A percentile compares a stretch with the other conserved stretches of the same genome.
Evolutionary conservation across 441 rosid genomes (phyloP).

Genomic region (Pelargonium exstipulatum): DNA sequence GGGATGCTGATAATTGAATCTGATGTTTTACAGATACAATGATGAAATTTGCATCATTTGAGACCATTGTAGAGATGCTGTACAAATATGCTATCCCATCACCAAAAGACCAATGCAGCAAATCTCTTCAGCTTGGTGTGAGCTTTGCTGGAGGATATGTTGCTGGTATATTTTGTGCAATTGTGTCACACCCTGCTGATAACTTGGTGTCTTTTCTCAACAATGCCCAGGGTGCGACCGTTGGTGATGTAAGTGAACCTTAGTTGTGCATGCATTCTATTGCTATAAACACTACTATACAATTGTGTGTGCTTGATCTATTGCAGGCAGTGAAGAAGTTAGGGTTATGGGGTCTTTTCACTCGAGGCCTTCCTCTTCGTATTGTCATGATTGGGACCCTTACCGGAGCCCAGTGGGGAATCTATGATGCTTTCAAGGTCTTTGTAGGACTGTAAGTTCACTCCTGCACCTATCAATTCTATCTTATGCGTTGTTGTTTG

Average conservation of each 20-base stretch:
- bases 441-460: conserved; percentile 83
- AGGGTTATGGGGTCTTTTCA: conserved; percentile 79
- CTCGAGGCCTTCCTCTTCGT: conserved; percentile 98
- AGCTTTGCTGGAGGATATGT: conserved; percentile 95
- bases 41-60: conserved; percentile 99
- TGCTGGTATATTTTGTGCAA: conserved; percentile 83
- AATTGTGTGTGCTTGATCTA: not conserved
- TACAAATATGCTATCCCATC: conserved; percentile 82
- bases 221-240: conserved; percentile 86
- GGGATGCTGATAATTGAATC: not conserved
- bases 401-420: conserved; percentile 98
- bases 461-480: not conserved
- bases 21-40: conserved; percentile 57
- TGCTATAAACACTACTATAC: not conserved
- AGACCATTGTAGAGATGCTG: conserved; percentile 87
- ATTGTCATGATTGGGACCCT: conserved; percentile 99
- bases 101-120: conserved; percentile 92
- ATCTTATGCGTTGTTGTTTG: not conserved
- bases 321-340: conserved; percentile 93
- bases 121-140: conserved; percentile 71
- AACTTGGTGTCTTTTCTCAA: conserved; percentile 95
- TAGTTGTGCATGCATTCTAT: not conserved
- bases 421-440: conserved; percentile 96
- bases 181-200: conserved; percentile 95
- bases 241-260: conserved; percentile 54